These are phyloP conservation scores for Trichoderma sp. DNA, from an alignment of 2,329 filamentous ascomycete species.

Conservation along the genomic window DNA sequence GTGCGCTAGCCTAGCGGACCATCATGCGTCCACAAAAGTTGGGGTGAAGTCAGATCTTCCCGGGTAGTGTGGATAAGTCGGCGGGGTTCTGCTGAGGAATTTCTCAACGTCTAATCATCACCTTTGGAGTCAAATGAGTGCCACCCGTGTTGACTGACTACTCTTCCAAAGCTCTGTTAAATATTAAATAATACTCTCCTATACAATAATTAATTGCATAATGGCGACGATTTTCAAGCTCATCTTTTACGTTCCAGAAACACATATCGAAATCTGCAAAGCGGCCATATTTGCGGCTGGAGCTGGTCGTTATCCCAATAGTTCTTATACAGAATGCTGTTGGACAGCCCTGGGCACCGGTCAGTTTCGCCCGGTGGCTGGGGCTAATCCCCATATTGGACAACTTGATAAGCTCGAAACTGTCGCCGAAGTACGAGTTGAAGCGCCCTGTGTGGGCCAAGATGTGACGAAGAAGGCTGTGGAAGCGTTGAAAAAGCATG, in stretches of 20 bases:
- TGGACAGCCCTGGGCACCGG: slow-evolving; percentile 54
- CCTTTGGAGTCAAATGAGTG: neutral
- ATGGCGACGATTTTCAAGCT: slow-evolving; percentile 35
- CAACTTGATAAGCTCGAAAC: slow-evolving; percentile 54
- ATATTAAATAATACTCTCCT: neutral
- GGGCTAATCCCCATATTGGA: slow-evolving; percentile 63
- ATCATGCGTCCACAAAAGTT: neutral
- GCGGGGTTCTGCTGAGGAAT: neutral
- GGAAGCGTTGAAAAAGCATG: slow-evolving; percentile 61
- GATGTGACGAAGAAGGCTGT: slow-evolving; percentile 57
- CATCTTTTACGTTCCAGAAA: slow-evolving; percentile 49
- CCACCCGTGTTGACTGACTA: neutral
- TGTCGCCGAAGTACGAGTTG: slow-evolving; percentile 58
- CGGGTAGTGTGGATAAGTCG: neutral
- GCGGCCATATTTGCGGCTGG: slow-evolving; percentile 55
- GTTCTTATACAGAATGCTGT: slow-evolving; percentile 55
- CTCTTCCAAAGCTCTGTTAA: neutral
- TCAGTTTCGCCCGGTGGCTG: slow-evolving; percentile 62
- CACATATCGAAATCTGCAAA: slow-evolving; percentile 49
- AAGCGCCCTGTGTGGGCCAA: slow-evolving; percentile 59
- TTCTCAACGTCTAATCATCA: neutral
- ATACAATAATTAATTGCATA: neutral
- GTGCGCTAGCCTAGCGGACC: neutral
- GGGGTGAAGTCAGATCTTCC: neutral
- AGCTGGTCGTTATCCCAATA: slow-evolving; percentile 51